Evolutionary conservation across 805 yeast species (phyloP).

Genomic region (Wickerhamomyces mucosus): DNA sequence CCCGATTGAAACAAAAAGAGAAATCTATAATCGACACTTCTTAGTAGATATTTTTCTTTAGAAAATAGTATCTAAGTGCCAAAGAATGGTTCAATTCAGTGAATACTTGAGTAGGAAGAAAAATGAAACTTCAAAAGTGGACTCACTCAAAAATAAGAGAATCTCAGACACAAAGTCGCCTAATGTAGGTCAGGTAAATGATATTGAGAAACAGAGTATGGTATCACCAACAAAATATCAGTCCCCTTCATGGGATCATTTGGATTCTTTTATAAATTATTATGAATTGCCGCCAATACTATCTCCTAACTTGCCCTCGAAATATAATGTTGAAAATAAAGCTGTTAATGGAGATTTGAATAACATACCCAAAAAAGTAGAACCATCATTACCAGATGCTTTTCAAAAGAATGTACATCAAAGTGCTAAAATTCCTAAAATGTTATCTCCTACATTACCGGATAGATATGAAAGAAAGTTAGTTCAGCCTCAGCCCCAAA

Average conservation of each 20-base stretch:
- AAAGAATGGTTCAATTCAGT: no score
- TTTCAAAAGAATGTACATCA: background rate
- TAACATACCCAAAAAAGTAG: background rate
- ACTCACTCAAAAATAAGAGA: no score
- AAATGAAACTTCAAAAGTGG: no score
- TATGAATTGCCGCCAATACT: slow-evolving; percentile 6
- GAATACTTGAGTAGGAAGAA: no score
- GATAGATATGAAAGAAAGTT: slow-evolving; percentile 2
- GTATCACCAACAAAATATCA: background rate
- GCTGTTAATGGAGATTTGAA: background rate
- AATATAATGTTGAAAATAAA: background rate
- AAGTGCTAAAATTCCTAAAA: slow-evolving; percentile 5
- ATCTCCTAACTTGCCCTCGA: slow-evolving; percentile 8
- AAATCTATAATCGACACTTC: no score
- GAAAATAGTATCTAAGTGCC: no score
- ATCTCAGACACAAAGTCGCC: no score
- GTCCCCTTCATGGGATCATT: slow-evolving; percentile 2
- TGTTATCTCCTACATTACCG: slow-evolving; percentile 17
- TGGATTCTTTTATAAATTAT: background rate
- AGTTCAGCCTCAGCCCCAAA: slow-evolving; percentile 4
- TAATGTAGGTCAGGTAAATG: no score
- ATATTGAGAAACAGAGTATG: slow-evolving; percentile 1
- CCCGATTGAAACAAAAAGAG: no score
- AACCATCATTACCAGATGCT: background rate
- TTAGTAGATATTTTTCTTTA: no score